Conservation (phyloP, 352 stramenopile genomes). For the Peronosclerospora sorghi region DNA sequence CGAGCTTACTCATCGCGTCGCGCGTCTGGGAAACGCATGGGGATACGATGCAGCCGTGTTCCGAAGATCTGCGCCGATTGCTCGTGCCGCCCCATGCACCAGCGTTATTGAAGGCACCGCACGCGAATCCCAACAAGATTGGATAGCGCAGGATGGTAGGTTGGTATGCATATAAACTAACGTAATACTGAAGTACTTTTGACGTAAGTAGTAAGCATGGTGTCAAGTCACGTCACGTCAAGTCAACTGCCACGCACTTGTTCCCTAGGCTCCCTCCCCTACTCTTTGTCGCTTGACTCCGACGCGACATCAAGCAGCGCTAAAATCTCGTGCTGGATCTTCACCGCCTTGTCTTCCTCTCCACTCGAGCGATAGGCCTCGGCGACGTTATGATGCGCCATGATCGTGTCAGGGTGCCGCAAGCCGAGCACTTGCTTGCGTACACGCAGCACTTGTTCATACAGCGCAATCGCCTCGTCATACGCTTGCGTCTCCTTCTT, state of each 20-base stretch:
- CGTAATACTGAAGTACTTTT: conserved; percentile 13
- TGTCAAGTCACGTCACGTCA: too few species aligned
- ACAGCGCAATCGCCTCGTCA: conserved; percentile 54
- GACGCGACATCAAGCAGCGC: conserved; percentile 54
- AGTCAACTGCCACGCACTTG: neutral
- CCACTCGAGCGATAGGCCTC: conserved; percentile 67
- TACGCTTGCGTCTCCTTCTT: conserved; percentile 68
- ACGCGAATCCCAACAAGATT: conserved; percentile 82
- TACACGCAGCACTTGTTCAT: conserved; percentile 51
- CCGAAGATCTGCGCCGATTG: conserved; percentile 67
- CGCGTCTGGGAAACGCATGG: conserved; percentile 77
- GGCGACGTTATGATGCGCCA: conserved; percentile 70
- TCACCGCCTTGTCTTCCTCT: conserved; percentile 64
- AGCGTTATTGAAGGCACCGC: conserved; percentile 62
- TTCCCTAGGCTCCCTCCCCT: neutral
- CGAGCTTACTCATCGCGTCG: conserved; percentile 65
- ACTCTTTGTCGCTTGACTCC: conserved; percentile 18
- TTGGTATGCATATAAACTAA: conserved; percentile 13
- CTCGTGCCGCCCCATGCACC: conserved; percentile 63
- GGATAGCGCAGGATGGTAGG: conserved; percentile 39
- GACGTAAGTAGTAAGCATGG: neutral
- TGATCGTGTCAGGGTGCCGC: conserved; percentile 73
- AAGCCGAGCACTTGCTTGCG: conserved; percentile 48
- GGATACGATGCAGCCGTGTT: conserved; percentile 67
- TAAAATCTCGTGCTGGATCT: conserved; percentile 73